Conservation (phyloP, 768 basidiomycete genomes). For the Lentinula sp. region DNA sequence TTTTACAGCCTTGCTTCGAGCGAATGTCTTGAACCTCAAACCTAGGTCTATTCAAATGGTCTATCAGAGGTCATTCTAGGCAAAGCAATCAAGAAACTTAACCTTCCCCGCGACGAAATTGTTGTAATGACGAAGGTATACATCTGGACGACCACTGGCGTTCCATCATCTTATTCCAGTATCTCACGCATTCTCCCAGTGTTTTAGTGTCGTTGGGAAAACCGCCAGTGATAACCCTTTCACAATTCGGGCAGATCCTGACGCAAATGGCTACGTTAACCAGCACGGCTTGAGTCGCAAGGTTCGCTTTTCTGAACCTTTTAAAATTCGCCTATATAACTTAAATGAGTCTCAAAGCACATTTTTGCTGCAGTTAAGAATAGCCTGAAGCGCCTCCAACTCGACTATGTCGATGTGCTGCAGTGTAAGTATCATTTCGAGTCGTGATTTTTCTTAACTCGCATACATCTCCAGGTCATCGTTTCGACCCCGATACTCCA, state of each 20-base stretch:
- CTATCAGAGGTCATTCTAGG: slow-evolving; percentile 42
- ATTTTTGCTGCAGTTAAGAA: slow-evolving; percentile 67
- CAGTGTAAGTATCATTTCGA: slow-evolving; percentile 41
- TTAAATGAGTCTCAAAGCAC: slow-evolving; percentile 35
- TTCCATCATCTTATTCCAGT: not conserved
- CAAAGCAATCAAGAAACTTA: slow-evolving; percentile 37
- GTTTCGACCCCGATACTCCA: slow-evolving; percentile 52
- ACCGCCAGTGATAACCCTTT: slow-evolving; percentile 7
- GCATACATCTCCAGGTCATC: slow-evolving; percentile 31
- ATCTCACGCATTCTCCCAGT: slow-evolving; percentile 1
- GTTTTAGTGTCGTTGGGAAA: not conserved
- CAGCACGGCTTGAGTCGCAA: slow-evolving; percentile 42
- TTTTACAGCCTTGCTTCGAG: not conserved
- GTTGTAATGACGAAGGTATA: slow-evolving; percentile 47
- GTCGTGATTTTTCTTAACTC: not conserved
- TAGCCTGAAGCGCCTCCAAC: slow-evolving; percentile 58
- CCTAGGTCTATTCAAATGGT: slow-evolving; percentile 32
- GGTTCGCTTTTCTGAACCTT: slow-evolving; percentile 17
- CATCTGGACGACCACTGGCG: not conserved
- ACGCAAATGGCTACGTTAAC: slow-evolving; percentile 48
- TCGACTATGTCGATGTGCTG: slow-evolving; percentile 73
- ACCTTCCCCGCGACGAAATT: slow-evolving; percentile 42
- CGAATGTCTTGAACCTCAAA: slow-evolving; percentile 22
- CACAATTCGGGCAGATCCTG: slow-evolving; percentile 12
- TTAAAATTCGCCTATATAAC: not conserved